Conservation (phyloP, 495 filamentous ascomycete genomes). For the Parachaetomium inaequale region DNA sequence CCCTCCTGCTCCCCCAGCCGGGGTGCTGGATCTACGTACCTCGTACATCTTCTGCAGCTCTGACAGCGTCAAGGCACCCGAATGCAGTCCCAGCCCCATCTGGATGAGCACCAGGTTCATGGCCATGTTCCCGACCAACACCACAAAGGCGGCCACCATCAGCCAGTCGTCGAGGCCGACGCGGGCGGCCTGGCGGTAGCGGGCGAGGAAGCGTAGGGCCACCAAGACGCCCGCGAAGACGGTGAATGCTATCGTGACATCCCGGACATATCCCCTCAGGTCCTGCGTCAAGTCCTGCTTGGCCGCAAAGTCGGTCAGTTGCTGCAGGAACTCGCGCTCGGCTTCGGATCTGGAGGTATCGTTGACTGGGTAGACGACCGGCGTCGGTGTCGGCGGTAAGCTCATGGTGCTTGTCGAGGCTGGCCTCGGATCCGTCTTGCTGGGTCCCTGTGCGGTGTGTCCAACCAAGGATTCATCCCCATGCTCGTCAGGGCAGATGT, state of each 20-base stretch:
- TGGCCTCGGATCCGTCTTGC: background rate
- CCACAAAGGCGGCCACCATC: background rate
- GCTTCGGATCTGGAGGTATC: conserved; percentile 2
- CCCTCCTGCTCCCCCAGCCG: no score
- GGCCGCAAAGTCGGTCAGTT: conserved; percentile 3
- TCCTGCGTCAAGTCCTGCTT: conserved; percentile 7
- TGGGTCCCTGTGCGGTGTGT: no score
- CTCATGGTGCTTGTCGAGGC: background rate
- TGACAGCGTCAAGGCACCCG: background rate
- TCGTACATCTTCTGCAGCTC: conserved; percentile 5
- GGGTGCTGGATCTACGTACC: background rate
- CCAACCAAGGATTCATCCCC: no score
- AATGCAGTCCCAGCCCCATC: conserved; percentile 6
- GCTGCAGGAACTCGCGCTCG: conserved; percentile 1
- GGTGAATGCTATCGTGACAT: conserved; percentile 6
- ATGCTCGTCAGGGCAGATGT: background rate
- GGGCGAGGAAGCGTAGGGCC: background rate
- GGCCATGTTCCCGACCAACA: conserved; percentile 9
- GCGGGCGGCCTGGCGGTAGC: conserved; percentile 6
- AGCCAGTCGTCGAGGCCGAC: conserved; percentile 5
- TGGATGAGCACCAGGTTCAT: conserved; percentile 8
- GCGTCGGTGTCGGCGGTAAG: background rate
- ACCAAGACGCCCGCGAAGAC: conserved; percentile 13
- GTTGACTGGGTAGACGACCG: conserved; percentile 11
- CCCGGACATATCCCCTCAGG: background rate